Conservation (phyloP, 2,329 filamentous ascomycete species). For the Calycina herbarum region DNA sequence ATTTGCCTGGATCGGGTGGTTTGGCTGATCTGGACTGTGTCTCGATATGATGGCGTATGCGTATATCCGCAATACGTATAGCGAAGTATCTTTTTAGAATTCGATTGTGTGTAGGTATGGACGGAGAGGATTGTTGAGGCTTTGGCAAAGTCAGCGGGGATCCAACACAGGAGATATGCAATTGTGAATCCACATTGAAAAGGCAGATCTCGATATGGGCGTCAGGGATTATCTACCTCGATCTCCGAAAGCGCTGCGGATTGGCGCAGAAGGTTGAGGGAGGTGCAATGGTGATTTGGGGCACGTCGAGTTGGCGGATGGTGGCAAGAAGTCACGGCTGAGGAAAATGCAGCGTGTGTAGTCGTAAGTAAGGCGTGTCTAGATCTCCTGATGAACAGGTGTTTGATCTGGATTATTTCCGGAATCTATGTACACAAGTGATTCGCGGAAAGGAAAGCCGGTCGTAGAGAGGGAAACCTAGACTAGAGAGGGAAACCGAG, state of each 20-base stretch:
- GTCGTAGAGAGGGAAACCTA: neutral
- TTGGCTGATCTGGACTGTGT: neutral
- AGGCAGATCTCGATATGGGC: slow-evolving; percentile 2
- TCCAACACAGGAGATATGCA: slow-evolving; percentile 1
- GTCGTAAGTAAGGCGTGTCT: neutral
- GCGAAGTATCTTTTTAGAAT: neutral
- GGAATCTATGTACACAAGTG: slow-evolving; percentile 5
- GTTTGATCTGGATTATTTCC: slow-evolving; percentile 1
- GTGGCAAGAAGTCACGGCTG: slow-evolving; percentile 3
- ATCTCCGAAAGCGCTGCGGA: neutral
- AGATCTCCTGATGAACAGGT: neutral
- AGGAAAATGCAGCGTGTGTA: slow-evolving; percentile 5
- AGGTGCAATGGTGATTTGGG: neutral
- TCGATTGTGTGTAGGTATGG: neutral
- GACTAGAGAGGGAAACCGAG: neutral
- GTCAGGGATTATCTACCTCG: slow-evolving; percentile 3
- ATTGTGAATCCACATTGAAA: slow-evolving; percentile 1
- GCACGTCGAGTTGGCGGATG: neutral
- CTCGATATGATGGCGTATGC: neutral
- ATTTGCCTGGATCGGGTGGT: neutral
- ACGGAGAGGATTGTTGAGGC: neutral
- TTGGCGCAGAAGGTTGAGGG: neutral
- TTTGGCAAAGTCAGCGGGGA: neutral
- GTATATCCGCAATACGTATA: neutral
- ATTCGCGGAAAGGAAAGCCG: neutral